Base-by-base conservation (phyloP, 345 rosid genomes). In the Linum usitatissimum region DNA sequence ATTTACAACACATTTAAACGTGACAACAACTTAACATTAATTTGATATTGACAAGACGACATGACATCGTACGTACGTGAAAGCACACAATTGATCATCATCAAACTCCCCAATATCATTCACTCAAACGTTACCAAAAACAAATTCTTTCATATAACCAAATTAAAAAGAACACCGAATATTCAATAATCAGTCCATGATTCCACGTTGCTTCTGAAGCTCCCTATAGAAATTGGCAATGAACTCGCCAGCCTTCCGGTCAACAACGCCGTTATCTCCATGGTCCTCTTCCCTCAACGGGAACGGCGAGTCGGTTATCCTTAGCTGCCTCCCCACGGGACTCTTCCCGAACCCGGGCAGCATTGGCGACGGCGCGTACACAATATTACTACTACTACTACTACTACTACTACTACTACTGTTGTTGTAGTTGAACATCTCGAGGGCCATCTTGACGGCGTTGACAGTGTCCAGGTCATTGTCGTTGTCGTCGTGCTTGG, bases 231-330 rank as follows among this genome's bases (percentile, higher is more conserved):
- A 92, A 65, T 61, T 89, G 73, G 76, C 55, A 55, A 92, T 92
- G n/a, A 92, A 92, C 79, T 92, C 97, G 62, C 79, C 83, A 20
- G 95, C 98, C 19, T 85, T 89, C 70, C 80, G 77, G 62, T 92
- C 90, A 10, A 87, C 96, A 38, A 38, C 34, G 15, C 73, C 76
- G 0, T 75, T 82, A 12, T 69, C 90, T 57, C 67, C 80, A 4
- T 18, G 20, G 53, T 82, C 95, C 58, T 60, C 79, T 58, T 73
- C 83, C 34, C 70, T 79, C 34, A 88, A 62, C 21, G 96, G 98
- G 55, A 81, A 92, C 19, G 96, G 98, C 6, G 98, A 89, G 91
- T 92, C 98, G 55, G 95, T 92, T 68, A 89, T 81, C 79, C 96
- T 80, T 67, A 89, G 73, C 70, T 78, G 91, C 71, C 96, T 84